These are phyloP conservation scores for Trypanosoma scelopori DNA, from an alignment of 208 protist species.

Conservation along the genomic window DNA sequence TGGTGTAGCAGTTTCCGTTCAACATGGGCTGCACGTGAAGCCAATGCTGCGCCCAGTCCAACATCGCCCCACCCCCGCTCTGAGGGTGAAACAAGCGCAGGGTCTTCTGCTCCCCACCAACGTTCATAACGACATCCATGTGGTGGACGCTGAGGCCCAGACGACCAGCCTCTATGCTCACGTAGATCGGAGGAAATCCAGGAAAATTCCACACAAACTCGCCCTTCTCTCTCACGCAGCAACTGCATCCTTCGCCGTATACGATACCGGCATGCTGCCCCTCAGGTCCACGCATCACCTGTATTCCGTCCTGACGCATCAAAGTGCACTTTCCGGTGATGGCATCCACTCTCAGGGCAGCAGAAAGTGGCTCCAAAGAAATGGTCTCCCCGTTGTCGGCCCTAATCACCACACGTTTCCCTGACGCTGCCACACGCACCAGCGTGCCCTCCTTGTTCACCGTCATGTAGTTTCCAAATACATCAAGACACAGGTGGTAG, in stretches of 20 bases:
- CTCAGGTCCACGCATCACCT: neutral
- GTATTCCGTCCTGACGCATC: conserved; percentile 19
- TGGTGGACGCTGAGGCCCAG: conserved; percentile 13
- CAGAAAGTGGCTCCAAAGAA: conserved; percentile 10
- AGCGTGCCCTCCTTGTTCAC: conserved; percentile 10
- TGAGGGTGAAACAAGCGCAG: conserved; percentile 10
- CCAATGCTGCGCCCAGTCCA: conserved; percentile 30
- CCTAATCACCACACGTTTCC: conserved; percentile 15
- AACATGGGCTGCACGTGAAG: conserved; percentile 25
- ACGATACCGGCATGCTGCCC: neutral
- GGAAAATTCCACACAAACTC: conserved; percentile 13
- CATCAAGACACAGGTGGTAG: conserved; percentile 45
- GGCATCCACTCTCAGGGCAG: neutral
- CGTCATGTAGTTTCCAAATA: conserved; percentile 45
- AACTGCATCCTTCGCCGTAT: conserved; percentile 13
- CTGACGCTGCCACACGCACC: conserved; percentile 19
- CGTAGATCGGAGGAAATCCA: conserved; percentile 17
- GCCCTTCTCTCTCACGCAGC: neutral
- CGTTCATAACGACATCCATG: conserved; percentile 25
- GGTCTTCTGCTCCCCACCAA: neutral
- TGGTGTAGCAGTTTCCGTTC: conserved; percentile 28
- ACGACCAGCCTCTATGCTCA: neutral
- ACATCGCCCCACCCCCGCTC: conserved; percentile 23
- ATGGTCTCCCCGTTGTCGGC: conserved; percentile 4
- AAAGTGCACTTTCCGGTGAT: conserved; percentile 8